Conservation (phyloP, 1,284 basidiomycete genomes). For the Fomitopsis palustris region DNA sequence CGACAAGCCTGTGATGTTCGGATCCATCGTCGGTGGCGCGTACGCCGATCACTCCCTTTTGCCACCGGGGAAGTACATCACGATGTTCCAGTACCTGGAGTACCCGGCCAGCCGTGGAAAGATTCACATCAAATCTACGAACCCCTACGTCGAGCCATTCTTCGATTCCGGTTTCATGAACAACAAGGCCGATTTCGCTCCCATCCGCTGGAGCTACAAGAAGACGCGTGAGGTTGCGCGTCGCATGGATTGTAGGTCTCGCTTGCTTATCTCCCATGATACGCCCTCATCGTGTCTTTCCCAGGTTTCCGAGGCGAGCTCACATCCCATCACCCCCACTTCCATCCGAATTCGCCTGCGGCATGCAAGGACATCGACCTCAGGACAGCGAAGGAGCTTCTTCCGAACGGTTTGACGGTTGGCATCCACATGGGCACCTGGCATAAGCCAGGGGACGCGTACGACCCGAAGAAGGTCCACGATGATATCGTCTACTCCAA, state of each 20-base stretch:
- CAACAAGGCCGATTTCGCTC: conserved; percentile 73
- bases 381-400: conserved; percentile 59
- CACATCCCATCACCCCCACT: conserved; percentile 69
- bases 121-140: conserved; percentile 61
- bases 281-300: too few relatives aligned
- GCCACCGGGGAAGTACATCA: conserved; percentile 69
- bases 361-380: conserved; percentile 62
- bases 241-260: conserved; percentile 56
- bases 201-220: conserved; percentile 75
- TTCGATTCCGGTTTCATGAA: conserved; percentile 77
- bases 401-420: conserved; percentile 60
- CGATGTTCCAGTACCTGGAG: conserved; percentile 76
- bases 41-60: conserved; percentile 68
- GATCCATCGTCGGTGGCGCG: conserved; percentile 62
- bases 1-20: conserved; percentile 75
- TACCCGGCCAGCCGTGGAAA: conserved; percentile 67
- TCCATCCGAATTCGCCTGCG: conserved; percentile 66
- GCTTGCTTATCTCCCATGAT: background rate
- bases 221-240: conserved; percentile 69
- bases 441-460: conserved; percentile 54
- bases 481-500: conserved; percentile 61
- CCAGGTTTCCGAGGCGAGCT: conserved; percentile 66
- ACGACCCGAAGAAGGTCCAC: conserved; percentile 55
- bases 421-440: conserved; percentile 74
- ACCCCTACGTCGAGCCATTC: conserved; percentile 60